These are phyloP conservation scores for Blastomyces silverae DNA, from an alignment of 2,329 filamentous ascomycete genomes.

Conservation along the genomic window DNA sequence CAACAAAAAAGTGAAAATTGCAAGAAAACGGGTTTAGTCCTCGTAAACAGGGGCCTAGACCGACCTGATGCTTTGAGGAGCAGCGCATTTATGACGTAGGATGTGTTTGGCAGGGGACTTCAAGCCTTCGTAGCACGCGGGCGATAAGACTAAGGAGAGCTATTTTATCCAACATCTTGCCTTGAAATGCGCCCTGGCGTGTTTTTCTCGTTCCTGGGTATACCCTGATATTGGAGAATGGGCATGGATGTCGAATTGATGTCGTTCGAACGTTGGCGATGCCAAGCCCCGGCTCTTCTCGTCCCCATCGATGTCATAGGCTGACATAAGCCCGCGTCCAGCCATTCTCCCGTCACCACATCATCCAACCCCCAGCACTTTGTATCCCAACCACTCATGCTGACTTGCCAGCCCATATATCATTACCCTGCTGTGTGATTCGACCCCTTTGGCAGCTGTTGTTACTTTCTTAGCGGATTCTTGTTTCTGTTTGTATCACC, in stretches of 20 bases:
- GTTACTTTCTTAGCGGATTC: neutral
- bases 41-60: neutral
- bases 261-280: neutral
- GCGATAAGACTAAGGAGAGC: neutral
- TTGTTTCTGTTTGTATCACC: neutral
- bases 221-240: neutral
- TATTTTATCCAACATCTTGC: neutral
- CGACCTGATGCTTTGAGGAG: neutral
- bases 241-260: neutral
- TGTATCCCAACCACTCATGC: no score
- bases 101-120: neutral
- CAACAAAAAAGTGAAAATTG: neutral
- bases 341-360: constrained; percentile 10
- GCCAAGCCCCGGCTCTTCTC: neutral
- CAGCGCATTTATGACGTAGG: neutral
- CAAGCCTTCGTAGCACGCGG: neutral
- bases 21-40: neutral
- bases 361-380: neutral
- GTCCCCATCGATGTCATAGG: constrained; percentile 2
- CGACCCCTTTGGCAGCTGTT: neutral
- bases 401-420: neutral
- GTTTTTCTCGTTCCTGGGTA: constrained; percentile 2
- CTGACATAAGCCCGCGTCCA: constrained; percentile 9
- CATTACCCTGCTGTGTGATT: constrained; percentile 4
- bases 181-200: neutral